phyloP scores from a whole-genome alignment of 176 grass and related monocot species.

The Oryza punctata region DNA sequence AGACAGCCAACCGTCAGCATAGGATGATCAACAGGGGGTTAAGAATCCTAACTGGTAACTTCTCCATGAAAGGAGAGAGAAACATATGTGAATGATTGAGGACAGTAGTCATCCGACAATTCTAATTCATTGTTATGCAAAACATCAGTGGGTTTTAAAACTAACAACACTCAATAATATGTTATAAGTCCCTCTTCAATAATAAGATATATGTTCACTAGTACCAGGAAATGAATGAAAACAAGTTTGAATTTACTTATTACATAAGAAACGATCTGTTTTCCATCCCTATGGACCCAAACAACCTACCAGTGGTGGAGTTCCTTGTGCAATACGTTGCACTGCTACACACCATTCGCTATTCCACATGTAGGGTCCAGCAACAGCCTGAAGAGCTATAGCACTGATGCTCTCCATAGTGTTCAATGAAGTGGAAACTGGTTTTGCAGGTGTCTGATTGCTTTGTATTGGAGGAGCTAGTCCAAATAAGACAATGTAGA shows the following conservation, averaged over 20 bases:
- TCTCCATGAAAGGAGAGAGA: not conserved
- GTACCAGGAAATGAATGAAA: slow-evolving; percentile 25
- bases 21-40: not conserved
- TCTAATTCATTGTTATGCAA: not conserved
- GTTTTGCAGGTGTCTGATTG: slow-evolving; percentile 68
- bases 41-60: slow-evolving; percentile 7
- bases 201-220: not conserved
- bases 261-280: slow-evolving; percentile 14
- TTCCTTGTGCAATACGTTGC: slow-evolving; percentile 88
- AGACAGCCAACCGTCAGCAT: not conserved
- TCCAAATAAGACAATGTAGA: slow-evolving; percentile 98
- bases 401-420: slow-evolving; percentile 56
- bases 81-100: not conserved
- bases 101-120: slow-evolving; percentile 7
- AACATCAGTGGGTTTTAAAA: not conserved
- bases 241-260: slow-evolving; percentile 32
- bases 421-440: slow-evolving; percentile 74
- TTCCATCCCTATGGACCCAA: slow-evolving; percentile 8
- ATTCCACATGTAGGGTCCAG: slow-evolving; percentile 97
- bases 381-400: slow-evolving; percentile 88
- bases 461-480: slow-evolving; percentile 92
- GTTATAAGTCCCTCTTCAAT: not conserved
- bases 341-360: slow-evolving; percentile 83
- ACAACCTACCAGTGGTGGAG: slow-evolving; percentile 82
- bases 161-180: not conserved